Conservation (phyloP, 805 yeast genomes). For the Sugiyamaella qingdaonensis region DNA sequence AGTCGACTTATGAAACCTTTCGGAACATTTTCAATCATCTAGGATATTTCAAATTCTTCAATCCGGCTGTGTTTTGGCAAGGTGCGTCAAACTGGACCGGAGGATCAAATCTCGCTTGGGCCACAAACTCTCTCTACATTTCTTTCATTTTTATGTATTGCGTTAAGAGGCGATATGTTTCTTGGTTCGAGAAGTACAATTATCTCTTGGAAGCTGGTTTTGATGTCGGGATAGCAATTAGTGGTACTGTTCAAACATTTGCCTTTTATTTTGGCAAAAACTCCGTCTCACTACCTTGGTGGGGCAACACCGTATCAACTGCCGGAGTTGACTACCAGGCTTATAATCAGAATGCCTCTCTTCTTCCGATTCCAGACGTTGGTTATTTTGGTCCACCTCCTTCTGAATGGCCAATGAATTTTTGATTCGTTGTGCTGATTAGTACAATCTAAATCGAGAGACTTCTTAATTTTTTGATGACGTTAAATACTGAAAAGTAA, state of each 20-base stretch:
- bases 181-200: conserved; percentile 53
- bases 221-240: conserved; percentile 57
- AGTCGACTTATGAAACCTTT: too few relatives aligned
- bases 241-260: conserved; percentile 55
- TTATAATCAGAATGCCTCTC: conserved; percentile 12
- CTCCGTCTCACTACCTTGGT: conserved; percentile 46
- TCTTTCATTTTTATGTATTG: conserved; percentile 43
- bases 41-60: conserved; percentile 27
- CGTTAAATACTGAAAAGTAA: too few relatives aligned
- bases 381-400: conserved; percentile 12
- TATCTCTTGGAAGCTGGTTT: conserved; percentile 53
- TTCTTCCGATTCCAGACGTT: conserved; percentile 15
- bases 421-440: too few relatives aligned
- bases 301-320: conserved; percentile 48
- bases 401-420: too few relatives aligned
- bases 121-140: conserved; percentile 38
- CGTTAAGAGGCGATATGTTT: conserved; percentile 43
- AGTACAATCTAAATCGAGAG: too few relatives aligned
- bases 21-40: conserved; percentile 33
- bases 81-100: too few relatives aligned
- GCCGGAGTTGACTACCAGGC: conserved; percentile 9
- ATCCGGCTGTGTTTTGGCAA: too few relatives aligned
- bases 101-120: conserved; percentile 41
- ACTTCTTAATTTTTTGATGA: too few relatives aligned
- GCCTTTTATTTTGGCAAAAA: conserved; percentile 41